Evolutionary conservation across 2,329 filamentous ascomycete genomes (phyloP), one percentile per base, ranked within the genome.

Genomic region (Leptographium radiaticola): DNA sequence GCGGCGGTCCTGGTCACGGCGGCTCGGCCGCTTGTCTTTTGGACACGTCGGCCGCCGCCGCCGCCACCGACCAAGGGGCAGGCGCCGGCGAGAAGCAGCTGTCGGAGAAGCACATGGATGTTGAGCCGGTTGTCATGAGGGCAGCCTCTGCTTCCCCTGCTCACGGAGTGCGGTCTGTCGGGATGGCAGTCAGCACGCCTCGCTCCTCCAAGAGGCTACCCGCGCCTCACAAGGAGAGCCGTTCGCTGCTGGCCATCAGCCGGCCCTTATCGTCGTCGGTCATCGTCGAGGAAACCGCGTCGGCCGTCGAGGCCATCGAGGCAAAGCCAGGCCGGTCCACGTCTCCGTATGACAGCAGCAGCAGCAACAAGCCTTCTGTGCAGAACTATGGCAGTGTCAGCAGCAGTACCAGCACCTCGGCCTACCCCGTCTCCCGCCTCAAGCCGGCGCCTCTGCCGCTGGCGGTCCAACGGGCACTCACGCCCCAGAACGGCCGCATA

Each of bases 291-390:
- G 39, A 42, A 18, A 42, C 39, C 15, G 39, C 39, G 2, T 36
- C 34, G 12, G 34, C 18, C 12, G 13, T 46, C 30, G 11, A 49
- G 40, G 10, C 49, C 25, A 25, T 5, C 25, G 25, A 25, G 39
- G 47, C 39, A 4, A 13, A 36, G 6, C 34, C 34, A 8, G 9
- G 34, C 34, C 25, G 25, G 25, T 25, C 34, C 34, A 36, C 4
- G 34, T 10, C 34, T 36, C 52, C 10, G 13, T 53, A 9, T 33
- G 42, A 50, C 47, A 56, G 48, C 52, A 56, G 55, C 42, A 56
- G 57, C 57, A 56, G 55, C 2, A 54, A 56, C 2, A 54, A 56
- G 6, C 57, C 55, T 1, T 11, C 48, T 4, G 25, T 33, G 15
- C 49, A 31, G 7, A 30, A 18, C 25, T 33, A 36, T 18, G 11